These are phyloP conservation scores for Abortiporus biennis DNA, from an alignment of 1,284 basidiomycete genomes.

Conservation along the genomic window DNA sequence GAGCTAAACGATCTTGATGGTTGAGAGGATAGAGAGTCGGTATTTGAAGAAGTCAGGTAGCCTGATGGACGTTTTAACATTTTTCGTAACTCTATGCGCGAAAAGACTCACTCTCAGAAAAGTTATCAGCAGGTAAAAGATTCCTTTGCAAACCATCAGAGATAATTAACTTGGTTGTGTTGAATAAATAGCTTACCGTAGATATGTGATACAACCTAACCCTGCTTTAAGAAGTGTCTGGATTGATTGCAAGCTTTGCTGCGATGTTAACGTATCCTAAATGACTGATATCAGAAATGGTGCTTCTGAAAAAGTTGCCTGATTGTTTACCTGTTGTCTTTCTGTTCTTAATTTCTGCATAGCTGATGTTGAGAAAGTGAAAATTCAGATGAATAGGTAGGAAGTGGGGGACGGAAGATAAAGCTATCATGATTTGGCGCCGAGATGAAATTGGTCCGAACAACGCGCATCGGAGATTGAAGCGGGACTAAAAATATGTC, in stretches of 20 bases:
- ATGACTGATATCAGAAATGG: conserved; percentile 1
- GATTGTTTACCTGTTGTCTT: conserved; percentile 27
- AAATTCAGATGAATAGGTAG: too few relatives aligned
- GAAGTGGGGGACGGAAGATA: conserved; percentile 1
- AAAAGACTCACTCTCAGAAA: conserved; percentile 52
- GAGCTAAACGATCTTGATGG: conserved; percentile 29
- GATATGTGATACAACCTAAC: conserved; percentile 70
- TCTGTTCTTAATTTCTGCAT: conserved; percentile 1
- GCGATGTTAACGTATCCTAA: conserved; percentile 43
- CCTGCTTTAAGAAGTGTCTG: conserved; percentile 69
- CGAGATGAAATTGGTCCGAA: too few relatives aligned
- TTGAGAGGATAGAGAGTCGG: conserved; percentile 32
- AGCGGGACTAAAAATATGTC: too few relatives aligned
- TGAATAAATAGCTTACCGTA: conserved; percentile 40
- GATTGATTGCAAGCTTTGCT: conserved; percentile 60
- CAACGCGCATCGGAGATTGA: background rate
- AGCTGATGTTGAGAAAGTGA: too few relatives aligned
- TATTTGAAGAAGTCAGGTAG: conserved; percentile 46
- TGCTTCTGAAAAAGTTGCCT: conserved; percentile 1
- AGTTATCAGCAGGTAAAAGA: conserved; percentile 74
- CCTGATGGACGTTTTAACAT: conserved; percentile 28
- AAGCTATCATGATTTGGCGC: too few relatives aligned
- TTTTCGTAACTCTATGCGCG: conserved; percentile 4
- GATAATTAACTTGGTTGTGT: background rate
- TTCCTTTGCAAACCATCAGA: conserved; percentile 35